Evolutionary conservation across 2,329 filamentous ascomycete species (phyloP), one percentile per base, ranked within the genome.

Genomic region (Colletotrichum limetticola): DNA sequence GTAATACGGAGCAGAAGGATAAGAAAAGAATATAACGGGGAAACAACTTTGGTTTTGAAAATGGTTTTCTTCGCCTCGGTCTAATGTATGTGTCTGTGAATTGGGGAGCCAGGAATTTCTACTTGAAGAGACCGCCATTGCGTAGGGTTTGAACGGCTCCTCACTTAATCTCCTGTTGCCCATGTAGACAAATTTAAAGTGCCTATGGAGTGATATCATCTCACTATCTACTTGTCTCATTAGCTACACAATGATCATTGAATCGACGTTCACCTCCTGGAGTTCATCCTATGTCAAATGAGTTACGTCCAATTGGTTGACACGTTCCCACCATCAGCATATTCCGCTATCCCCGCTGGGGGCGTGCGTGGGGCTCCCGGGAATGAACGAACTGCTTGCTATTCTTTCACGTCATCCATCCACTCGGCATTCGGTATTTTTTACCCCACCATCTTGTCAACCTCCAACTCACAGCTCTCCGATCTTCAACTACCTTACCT

Each of bases 401-500:
- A 24, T 62, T 67, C 26, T 24, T 24, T 64, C 61, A 64, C 61
- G 61, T 64, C 61, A 64, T 64, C 60, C 32, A 56, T 64, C 60
- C 32, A 56, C 32, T 26, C 62, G 62, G 22, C 52, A 42, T 56
- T 56, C 22, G 32, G 52, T n/a, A 16, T 16, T 28, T 55, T 42
- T 22, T 65, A 56, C 62, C 52, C 62, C 62, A 56, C 62, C n/a
- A 24, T 24, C 46, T 65, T 16, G 8, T 32, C 22, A 12, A 35
- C 32, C 32, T 35, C 32, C 32, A 35, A 12, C 32, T 12, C 32
- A 11, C 11, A 12, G 32, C 32, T 35, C 32, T 35, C 11, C 4
- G 32, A 35, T 35, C 55, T n/a, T 24, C 55, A 26, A 55, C 26
- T 19, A 32, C 12, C 14, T 9, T 24, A 59, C 14, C 28, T 52